These are phyloP conservation scores for Penicillium crystallinum DNA, from an alignment of 495 filamentous ascomycete species.

Conservation along the genomic window DNA sequence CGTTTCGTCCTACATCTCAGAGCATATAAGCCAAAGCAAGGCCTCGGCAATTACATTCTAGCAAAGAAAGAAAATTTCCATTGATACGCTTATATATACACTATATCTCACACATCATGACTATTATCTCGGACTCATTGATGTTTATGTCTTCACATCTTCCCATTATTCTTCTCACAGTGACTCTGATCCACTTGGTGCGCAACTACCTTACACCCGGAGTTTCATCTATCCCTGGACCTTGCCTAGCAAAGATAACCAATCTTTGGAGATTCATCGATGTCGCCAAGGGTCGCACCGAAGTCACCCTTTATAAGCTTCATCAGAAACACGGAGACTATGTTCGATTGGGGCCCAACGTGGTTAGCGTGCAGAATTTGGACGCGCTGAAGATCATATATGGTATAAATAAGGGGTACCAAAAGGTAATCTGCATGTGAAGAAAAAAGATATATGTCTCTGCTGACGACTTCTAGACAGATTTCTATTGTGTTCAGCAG, in stretches of 20 bases:
- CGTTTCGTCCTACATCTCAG: too few relatives aligned
- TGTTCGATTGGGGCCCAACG: not conserved
- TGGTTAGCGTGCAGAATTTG: not conserved
- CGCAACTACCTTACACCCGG: not conserved
- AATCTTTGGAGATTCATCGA: not conserved
- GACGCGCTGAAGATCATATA: slow-evolving; percentile 1
- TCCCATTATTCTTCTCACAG: not conserved
- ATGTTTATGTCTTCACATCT: not conserved
- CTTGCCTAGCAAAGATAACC: not conserved
- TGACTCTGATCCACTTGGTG: not conserved
- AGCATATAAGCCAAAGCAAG: too few relatives aligned
- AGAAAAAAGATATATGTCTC: not conserved
- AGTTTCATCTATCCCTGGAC: not conserved
- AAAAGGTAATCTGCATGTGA: slow-evolving; percentile 1
- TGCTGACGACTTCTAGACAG: slow-evolving; percentile 7
- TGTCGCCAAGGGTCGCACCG: not conserved
- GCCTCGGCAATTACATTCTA: too few relatives aligned
- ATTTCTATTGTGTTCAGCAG: slow-evolving; percentile 60
- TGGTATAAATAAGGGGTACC: slow-evolving; percentile 17
- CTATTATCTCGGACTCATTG: not conserved
- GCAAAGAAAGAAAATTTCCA: too few relatives aligned
- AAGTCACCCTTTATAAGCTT: not conserved
- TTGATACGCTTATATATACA: too few relatives aligned
- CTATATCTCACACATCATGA: not conserved
- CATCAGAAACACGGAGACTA: not conserved